Evolutionary conservation across 257 asterid genomes (phyloP).

Genomic region (Apocynum venetum): DNA sequence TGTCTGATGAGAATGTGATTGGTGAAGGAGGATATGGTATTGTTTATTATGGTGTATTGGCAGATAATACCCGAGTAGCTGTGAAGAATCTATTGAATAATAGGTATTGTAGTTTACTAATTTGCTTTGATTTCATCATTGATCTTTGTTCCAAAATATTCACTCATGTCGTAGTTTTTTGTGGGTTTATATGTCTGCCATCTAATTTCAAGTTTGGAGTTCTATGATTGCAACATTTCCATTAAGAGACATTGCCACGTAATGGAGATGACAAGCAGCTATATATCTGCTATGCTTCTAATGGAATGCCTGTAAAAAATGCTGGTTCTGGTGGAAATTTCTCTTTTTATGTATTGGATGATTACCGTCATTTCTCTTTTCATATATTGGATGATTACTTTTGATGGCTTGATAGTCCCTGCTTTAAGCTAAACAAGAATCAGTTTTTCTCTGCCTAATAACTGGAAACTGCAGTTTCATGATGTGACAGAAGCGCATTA

Average conservation of each 20-base stretch:
- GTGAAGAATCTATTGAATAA: conserved; percentile 89
- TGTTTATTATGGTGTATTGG: conserved; percentile 69
- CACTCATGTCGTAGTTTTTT: background rate
- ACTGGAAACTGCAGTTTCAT: background rate
- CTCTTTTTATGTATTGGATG: background rate
- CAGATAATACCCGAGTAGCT: conserved; percentile 73
- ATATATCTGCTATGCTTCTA: background rate
- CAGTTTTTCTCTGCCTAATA: background rate
- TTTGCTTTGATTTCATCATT: background rate
- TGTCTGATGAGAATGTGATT: conserved; percentile 82
- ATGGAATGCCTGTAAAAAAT: background rate
- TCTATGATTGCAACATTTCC: background rate
- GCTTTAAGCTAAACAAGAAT: background rate
- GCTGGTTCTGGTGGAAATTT: background rate
- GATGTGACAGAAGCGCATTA: conserved; percentile 8
- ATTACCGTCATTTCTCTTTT: background rate
- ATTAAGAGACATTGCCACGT: background rate
- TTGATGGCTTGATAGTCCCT: background rate
- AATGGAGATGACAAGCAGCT: background rate
- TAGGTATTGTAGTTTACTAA: conserved; percentile 35
- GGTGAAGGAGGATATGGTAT: conserved; percentile 99
- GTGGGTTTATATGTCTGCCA: background rate
- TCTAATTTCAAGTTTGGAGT: background rate
- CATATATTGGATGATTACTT: background rate
- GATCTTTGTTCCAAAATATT: background rate